Base-by-base conservation (phyloP, 176 grass and related monocot species). In the Hsuehochloa calcarea region DNA sequence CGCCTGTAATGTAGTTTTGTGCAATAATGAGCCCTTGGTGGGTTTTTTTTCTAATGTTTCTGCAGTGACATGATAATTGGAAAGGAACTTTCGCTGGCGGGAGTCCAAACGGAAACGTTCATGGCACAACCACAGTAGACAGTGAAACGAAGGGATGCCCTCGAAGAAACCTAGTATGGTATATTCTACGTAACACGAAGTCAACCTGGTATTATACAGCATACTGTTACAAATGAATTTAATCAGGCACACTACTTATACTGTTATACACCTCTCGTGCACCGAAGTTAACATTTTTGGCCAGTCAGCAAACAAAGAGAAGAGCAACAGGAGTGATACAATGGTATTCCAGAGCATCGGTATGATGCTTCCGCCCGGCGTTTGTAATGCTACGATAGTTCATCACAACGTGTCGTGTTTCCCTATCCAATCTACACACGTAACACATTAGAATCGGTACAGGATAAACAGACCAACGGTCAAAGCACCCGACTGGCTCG, bases 191-290 rank as follows among this genome's bases (percentile, higher is more conserved):
- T 74, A 74, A 25, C 23, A 90, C 50, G 10, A 59, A 37, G 22
- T 75, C 19, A 29, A 76, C 72, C 62, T 31, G 47, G 8, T 14
- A 39, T 87, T 74, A 74, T 58, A 90, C 72, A 65, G 1, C 78
- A 20, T 40, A 64, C 55, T 62, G 44, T 85, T 65, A 74, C 68
- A 84, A 79, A 80, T 27, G 67, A 87, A 87, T 84, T 78, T 44
- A 90, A 90, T 87, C 89, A 52, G 61, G 29, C 77, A 68, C 51
- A 11, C 77, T 76, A 84, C 29, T 81, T 68, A 15, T 5, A 23
- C 56, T 6, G 16, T 19, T 8, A 56, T 60, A 89, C 87, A 81
- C 12, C 59, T 70, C 34, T 41, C 17, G 6, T 51, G 23, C n/a
- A 54, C 19, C 16, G 20, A 68, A 35, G 80, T 70, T 27, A 75